phyloP scores from a whole-genome alignment of 108 stramenopile genomes.

The Nitzschia putrida region DNA sequence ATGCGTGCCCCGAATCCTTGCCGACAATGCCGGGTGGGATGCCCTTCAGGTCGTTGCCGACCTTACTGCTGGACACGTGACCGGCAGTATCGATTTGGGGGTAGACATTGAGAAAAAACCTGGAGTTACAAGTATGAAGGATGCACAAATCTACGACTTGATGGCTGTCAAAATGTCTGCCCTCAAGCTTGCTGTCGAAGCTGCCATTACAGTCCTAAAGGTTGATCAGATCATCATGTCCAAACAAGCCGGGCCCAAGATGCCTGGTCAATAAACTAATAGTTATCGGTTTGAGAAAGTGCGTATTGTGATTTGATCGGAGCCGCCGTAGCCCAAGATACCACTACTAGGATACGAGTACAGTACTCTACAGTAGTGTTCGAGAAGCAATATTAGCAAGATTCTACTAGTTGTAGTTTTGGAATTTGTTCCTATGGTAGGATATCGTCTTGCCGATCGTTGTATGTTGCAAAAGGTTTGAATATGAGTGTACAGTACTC shows the following conservation, averaged over 20 bases:
- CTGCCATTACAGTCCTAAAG: conserved; percentile 92
- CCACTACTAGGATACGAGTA: no score
- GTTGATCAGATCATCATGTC: conserved; percentile 99
- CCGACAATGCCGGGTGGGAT: conserved; percentile 96
- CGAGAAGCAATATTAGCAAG: no score
- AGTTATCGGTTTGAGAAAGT: no score
- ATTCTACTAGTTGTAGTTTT: no score
- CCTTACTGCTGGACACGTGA: conserved; percentile 89
- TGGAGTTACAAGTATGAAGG: conserved; percentile 54
- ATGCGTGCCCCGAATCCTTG: conserved; percentile 92
- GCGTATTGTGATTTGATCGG: no score
- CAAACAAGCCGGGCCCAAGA: conserved; percentile 82
- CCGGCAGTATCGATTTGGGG: conserved; percentile 69
- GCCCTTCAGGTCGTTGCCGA: conserved; percentile 80
- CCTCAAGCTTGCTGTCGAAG: conserved; percentile 93
- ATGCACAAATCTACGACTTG: conserved; percentile 76
- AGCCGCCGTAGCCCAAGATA: no score
- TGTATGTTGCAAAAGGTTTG: no score
- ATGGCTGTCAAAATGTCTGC: conserved; percentile 84
- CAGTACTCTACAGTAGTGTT: no score
- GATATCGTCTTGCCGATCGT: no score
- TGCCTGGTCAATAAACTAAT: no score
- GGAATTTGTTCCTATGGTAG: no score
- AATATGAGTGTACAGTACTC: no score
- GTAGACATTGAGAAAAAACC: conserved; percentile 79